A percentile compares a stretch with the other conserved stretches of the same genome.
phyloP scores from a whole-genome alignment of 768 basidiomycete species.

The Dendrothele bispora region DNA sequence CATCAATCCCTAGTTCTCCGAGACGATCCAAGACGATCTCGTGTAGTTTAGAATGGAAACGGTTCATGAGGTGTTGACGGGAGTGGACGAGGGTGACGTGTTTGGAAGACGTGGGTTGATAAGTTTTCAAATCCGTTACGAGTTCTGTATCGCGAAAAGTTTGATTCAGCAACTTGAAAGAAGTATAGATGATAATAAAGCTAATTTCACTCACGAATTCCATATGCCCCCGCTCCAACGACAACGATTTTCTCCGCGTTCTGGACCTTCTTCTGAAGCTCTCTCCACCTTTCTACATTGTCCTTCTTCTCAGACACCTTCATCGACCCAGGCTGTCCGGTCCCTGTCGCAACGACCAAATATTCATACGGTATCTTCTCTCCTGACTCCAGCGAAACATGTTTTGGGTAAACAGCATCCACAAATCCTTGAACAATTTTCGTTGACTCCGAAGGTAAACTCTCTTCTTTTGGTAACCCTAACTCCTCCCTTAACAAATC shows the following conservation, averaged over 20 bases:
- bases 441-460: slow-evolving; percentile 20
- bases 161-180: background rate
- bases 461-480: background rate
- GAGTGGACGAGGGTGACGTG: slow-evolving; percentile 49
- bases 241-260: slow-evolving; percentile 43
- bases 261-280: slow-evolving; percentile 29
- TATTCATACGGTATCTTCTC: slow-evolving; percentile 30
- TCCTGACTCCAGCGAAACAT: slow-evolving; percentile 19
- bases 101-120: slow-evolving; percentile 36
- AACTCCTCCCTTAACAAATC: background rate
- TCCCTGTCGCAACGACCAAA: slow-evolving; percentile 36
- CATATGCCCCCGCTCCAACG: slow-evolving; percentile 60
- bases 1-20: slow-evolving; percentile 33
- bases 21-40: slow-evolving; percentile 25
- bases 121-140: slow-evolving; percentile 43
- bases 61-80: slow-evolving; percentile 39
- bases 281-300: slow-evolving; percentile 21
- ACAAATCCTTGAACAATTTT: slow-evolving; percentile 17
- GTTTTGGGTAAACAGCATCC: slow-evolving; percentile 17
- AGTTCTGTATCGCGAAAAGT: slow-evolving; percentile 40
- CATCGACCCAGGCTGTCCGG: slow-evolving; percentile 14
- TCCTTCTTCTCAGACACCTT: slow-evolving; percentile 19
- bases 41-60: slow-evolving; percentile 40
- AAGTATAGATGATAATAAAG: background rate
- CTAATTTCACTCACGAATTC: slow-evolving; percentile 44